Conservation (phyloP, 345 rosid genomes). For the Pistacia vera region DNA sequence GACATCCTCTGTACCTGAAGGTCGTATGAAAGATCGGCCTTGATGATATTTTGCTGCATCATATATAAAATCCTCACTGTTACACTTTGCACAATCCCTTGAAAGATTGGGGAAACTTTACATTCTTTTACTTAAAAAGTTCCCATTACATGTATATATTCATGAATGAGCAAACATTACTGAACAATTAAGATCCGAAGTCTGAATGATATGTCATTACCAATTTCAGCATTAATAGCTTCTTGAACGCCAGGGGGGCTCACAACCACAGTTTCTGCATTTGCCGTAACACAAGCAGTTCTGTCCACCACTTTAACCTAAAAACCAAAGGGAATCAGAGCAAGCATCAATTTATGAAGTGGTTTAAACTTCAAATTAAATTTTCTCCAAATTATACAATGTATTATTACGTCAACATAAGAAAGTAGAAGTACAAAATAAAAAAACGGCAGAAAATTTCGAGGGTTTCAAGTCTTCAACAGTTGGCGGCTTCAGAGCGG, state of each 20-base stretch:
- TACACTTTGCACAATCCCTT: not conserved
- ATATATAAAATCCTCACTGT: not conserved
- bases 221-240: constrained; percentile 72
- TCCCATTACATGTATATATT: not conserved
- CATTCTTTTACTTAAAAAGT: not conserved
- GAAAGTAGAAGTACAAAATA: too few species aligned
- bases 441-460: too few species aligned
- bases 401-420: too few species aligned
- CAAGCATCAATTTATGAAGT: not conserved
- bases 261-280: constrained; percentile 77
- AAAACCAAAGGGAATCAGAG: constrained; percentile 11
- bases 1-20: constrained; percentile 96
- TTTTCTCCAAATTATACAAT: not conserved
- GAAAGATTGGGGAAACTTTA: not conserved
- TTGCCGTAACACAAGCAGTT: constrained; percentile 70
- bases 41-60: constrained; percentile 53
- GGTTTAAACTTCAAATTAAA: not conserved
- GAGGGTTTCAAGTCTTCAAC: too few species aligned
- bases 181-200: not conserved
- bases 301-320: constrained; percentile 92
- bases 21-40: constrained; percentile 85
- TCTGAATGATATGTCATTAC: constrained; percentile 31
- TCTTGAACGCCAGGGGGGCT: constrained; percentile 88
- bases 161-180: constrained; percentile 1
- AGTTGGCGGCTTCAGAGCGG: too few species aligned